Evolutionary conservation across 306 rosid genomes (phyloP), one percentile per base, ranked within the genome.

Genomic region (Pueraria montana): DNA sequence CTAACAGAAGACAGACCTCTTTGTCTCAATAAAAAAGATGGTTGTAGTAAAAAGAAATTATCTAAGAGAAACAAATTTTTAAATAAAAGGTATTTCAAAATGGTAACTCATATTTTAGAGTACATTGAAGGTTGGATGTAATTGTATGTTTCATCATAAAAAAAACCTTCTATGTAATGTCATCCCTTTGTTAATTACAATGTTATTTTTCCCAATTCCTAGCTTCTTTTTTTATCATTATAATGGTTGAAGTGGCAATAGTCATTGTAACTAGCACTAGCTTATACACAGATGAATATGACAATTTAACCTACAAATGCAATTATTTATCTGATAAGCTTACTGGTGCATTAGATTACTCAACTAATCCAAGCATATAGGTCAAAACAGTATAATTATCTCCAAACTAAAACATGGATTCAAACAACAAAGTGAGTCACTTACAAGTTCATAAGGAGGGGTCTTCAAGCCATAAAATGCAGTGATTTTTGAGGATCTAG

Each of bases 391-490:
- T 46, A 65, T 20, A 82, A 62, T 63, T 50, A 80, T 82, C 24
- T 62, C 34, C 50, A 59, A 59, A 79, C 43, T 50, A 72, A 83
- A 34, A 58, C 69, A 75, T 21, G 58, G 36, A 59, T 43, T 49
- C 64, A 27, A 36, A 78, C 62, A 79, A 87, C 45, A 34, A 34
- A 69, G 50, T 12, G 70, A 72, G 53, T 76, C 26, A 87, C 97
- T 92, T 80, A 96, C 98, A 82, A 89, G 92, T 82, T 89, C 89
- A 84, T 89, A 96, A 34, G 98, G 98, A 14, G 98, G 99, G 26
- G 91, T 88, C 92, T 84, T 94, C 91, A 94, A 86, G 86, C 97
- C 95, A 83, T 93, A 89, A 87, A 90, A 94, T 80, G 92, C 88
- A 48, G 76, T 79, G 71, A 90, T 84, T 77, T 86, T 88, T 46